phyloP scores from a whole-genome alignment of 805 yeast species.

The Saturnispora diversa region DNA sequence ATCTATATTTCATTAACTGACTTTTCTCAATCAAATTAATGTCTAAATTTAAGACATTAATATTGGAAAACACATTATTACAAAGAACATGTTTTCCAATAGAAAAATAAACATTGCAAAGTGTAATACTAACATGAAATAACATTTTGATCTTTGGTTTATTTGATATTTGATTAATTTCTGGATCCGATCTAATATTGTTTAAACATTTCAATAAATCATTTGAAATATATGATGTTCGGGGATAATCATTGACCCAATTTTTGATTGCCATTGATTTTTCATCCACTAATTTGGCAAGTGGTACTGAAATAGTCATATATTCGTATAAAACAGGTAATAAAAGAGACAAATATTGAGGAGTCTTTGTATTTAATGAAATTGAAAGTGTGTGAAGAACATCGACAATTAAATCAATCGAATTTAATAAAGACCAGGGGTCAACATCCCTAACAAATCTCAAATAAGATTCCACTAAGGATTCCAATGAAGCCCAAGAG shows the following conservation, averaged over 20 bases:
- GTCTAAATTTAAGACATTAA: conserved; percentile 42
- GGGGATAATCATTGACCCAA: conserved; percentile 30
- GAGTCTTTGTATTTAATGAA: conserved; percentile 38
- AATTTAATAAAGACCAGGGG: conserved; percentile 46
- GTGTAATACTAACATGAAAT: conserved; percentile 38
- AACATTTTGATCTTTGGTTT: conserved; percentile 38
- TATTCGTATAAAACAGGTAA: conserved; percentile 33
- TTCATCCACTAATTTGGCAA: conserved; percentile 36
- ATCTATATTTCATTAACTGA: conserved; percentile 46
- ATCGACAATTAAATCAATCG: conserved; percentile 45
- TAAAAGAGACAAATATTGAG: conserved; percentile 26
- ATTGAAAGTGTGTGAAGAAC: conserved; percentile 40
- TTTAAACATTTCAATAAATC: conserved; percentile 42
- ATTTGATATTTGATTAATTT: conserved; percentile 28
- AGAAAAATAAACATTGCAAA: conserved; percentile 45
- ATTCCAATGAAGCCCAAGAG: conserved; percentile 38
- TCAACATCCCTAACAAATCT: conserved; percentile 41
- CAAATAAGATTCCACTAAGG: conserved; percentile 36
- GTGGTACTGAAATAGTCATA: conserved; percentile 35
- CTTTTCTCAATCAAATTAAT: conserved; percentile 34
- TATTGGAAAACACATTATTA: conserved; percentile 53
- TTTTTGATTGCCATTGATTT: conserved; percentile 33
- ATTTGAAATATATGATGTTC: conserved; percentile 42
- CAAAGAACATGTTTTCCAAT: conserved; percentile 51
- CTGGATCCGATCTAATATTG: conserved; percentile 40